Base-by-base conservation (phyloP, 1,139 yeast species). In the Casaregolazyma suthepensis region DNA sequence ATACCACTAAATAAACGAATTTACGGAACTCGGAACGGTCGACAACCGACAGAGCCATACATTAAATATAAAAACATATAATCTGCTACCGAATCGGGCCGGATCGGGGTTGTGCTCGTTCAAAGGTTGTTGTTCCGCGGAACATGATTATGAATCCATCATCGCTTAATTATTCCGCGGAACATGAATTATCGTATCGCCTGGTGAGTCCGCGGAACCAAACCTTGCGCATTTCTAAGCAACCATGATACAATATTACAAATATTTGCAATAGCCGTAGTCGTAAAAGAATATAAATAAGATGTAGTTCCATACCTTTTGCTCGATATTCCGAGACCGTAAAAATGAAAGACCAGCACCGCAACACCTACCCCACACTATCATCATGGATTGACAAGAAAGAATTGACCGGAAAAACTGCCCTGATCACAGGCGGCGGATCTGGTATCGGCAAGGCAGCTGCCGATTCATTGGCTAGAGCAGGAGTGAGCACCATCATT, bases 341-440 rank as follows among this genome's bases (percentile, higher is more conserved):
- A 9, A 26, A 26, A 26, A 26, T 26, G 31, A 26, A 26, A 26
- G 31, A 26, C 10, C 31, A 26, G 10, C 40, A 35, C 17, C 17
- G 40, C 7, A 6, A 6, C 7, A 35, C 40, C 17, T 35, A 35
- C 13, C 40, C 40, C 17, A 35, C 5, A 6, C 40, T 35, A 15
- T 35, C 40, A 15, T 35, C 40, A 13, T 35, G 40, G 40, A 13
- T 53, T 7, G 22, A 19, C 4, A 43, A 43, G 26, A 22, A 20
- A 22, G 26, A 20, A 18, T 18, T 20, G n/a, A 18, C 42, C 6
- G 51, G 51, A 7, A 48, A 48, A 45, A 22, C 43, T n/a, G 51
- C 35, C 37, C 35, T 48, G 38, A 26, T 48, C 23, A 48, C 51
- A 15, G 51, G 51, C 18, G 51, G 51, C 10, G 51, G 51, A 17